Evolutionary conservation across 1,139 yeast genomes (phyloP).

Genomic region (Pichia sp.): DNA sequence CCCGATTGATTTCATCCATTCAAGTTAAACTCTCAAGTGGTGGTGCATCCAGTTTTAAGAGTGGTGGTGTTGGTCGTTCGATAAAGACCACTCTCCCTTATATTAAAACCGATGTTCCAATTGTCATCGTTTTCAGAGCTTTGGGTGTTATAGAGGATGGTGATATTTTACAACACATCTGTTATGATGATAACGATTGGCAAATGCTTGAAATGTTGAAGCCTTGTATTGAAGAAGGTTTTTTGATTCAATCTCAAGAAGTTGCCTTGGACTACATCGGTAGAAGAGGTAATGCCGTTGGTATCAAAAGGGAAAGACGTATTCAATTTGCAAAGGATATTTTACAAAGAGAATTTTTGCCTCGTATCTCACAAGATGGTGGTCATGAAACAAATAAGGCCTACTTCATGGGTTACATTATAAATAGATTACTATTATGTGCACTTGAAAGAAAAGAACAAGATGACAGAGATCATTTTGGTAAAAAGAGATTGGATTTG

Average conservation of each 20-base stretch:
- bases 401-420: conserved; percentile 95
- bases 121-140: conserved; percentile 94
- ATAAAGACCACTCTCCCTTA: conserved; percentile 95
- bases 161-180: conserved; percentile 94
- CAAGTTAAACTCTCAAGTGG: conserved; percentile 68
- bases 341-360: conserved; percentile 89
- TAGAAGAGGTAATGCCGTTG: conserved; percentile 90
- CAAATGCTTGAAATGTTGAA: conserved; percentile 98
- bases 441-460: conserved; percentile 97
- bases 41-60: conserved; percentile 45
- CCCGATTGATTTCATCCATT: conserved; percentile 87
- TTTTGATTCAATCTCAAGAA: conserved; percentile 95
- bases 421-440: conserved; percentile 86
- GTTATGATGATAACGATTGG: conserved; percentile 98
- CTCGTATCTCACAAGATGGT: conserved; percentile 95
- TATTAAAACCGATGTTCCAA: conserved; percentile 93
- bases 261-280: conserved; percentile 97
- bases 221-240: conserved; percentile 99
- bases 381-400: conserved; percentile 97
- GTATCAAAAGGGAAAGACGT: conserved; percentile 96
- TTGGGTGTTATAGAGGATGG: conserved; percentile 98
- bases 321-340: conserved; percentile 96
- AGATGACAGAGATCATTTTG: conserved; percentile 99
- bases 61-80: conserved; percentile 61
- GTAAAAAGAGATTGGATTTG: conserved; percentile 94